Conservation (phyloP, 176 grass and related monocot genomes). For the Oryza rufipogon region DNA sequence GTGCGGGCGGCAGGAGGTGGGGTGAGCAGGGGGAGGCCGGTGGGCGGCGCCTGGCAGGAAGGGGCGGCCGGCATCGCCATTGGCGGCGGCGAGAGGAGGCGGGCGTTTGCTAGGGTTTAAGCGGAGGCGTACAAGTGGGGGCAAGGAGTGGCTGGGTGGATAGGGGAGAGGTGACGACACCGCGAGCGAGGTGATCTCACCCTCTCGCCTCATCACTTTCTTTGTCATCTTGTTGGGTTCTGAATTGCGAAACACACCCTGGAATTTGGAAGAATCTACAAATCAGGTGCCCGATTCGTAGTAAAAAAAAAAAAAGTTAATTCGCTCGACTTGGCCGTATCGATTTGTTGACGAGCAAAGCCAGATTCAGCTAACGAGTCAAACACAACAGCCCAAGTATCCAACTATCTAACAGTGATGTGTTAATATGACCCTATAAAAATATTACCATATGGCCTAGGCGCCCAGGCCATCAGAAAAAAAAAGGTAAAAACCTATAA, state of each 20-base stretch:
- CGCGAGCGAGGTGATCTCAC: neutral
- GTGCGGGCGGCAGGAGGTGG: neutral
- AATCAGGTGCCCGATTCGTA: too few species aligned
- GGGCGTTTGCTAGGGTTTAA: conserved; percentile 15
- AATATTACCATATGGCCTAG: too few species aligned
- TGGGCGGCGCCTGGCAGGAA: conserved; percentile 19
- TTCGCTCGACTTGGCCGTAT: too few species aligned
- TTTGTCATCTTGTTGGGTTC: neutral
- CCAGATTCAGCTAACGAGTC: too few species aligned
- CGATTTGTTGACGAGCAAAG: too few species aligned
- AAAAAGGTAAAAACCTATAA: too few species aligned
- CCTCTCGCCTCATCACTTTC: neutral
- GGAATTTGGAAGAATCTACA: neutral
- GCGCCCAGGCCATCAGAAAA: too few species aligned
- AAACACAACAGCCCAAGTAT: too few species aligned
- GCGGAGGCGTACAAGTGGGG: neutral
- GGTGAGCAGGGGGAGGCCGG: conserved; percentile 19
- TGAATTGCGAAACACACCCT: neutral
- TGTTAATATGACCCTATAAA: too few species aligned
- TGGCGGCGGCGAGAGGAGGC: neutral
- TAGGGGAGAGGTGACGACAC: neutral
- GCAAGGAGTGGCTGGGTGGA: too few species aligned
- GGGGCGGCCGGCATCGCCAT: conserved; percentile 37
- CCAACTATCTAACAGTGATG: too few species aligned
- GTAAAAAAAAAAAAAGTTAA: too few species aligned